Evolutionary conservation across 2,329 filamentous ascomycete genomes (phyloP).

Genomic region (Penicillium polonicum): DNA sequence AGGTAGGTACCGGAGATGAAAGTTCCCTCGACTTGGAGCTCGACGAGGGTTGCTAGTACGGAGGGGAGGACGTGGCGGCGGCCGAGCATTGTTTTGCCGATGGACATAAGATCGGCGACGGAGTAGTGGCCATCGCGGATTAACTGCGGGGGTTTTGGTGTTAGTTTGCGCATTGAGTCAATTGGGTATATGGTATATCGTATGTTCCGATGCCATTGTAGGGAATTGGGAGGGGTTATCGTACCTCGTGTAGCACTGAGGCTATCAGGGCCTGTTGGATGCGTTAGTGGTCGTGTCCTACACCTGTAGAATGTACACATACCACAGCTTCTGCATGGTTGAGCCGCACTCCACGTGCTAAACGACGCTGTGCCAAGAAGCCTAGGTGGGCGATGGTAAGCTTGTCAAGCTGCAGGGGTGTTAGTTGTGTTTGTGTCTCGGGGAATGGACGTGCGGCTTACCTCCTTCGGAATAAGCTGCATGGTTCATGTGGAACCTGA

Average conservation of each 20-base stretch:
- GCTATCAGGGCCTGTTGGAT: slow-evolving; percentile 58
- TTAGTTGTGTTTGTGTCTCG: slow-evolving; percentile 3
- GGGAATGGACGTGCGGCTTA: slow-evolving; percentile 21
- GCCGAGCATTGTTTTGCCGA: slow-evolving; percentile 89
- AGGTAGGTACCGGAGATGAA: slow-evolving; percentile 89
- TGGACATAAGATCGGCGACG: slow-evolving; percentile 88
- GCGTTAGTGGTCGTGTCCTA: slow-evolving; percentile 4
- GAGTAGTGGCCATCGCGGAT: slow-evolving; percentile 94
- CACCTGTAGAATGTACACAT: slow-evolving; percentile 19
- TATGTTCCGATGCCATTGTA: not conserved
- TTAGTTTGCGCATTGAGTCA: slow-evolving; percentile 3
- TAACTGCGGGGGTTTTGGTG: slow-evolving; percentile 51
- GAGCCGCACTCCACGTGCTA: slow-evolving; percentile 82
- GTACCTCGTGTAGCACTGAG: slow-evolving; percentile 81
- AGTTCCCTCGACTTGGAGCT: slow-evolving; percentile 92
- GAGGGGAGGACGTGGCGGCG: slow-evolving; percentile 85
- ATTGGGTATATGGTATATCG: not conserved
- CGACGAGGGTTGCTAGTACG: slow-evolving; percentile 72
- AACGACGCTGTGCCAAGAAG: slow-evolving; percentile 78
- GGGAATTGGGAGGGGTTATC: slow-evolving; percentile 6
- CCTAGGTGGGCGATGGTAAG: slow-evolving; percentile 88
- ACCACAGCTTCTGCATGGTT: slow-evolving; percentile 89
- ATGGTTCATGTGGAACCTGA: slow-evolving; percentile 33
- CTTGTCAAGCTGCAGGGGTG: slow-evolving; percentile 75
- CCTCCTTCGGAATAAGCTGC: slow-evolving; percentile 51